Base-by-base conservation (phyloP, 257 asterid species). In the Craterostigma plantagineum region DNA sequence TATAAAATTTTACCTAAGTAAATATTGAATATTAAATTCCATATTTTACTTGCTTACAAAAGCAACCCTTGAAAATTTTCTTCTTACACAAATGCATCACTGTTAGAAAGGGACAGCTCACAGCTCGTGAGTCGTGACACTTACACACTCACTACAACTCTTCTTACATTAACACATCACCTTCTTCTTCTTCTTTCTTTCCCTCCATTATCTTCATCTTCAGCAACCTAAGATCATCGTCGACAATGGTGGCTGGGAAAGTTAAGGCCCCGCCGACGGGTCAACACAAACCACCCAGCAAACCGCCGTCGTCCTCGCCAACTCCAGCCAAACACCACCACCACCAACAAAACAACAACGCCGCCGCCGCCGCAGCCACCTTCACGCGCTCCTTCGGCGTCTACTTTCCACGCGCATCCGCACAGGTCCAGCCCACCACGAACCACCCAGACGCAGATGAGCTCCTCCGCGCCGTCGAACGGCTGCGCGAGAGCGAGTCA, bases 361-460 rank as follows among this genome's bases (percentile, higher is more conserved):
- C n/a, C 42, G 69, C 69, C 59, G 75, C 65, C 33, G 61, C 68
- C 50, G 65, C 73, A 40, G 66, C 70, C 17, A 67, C 44, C 0
- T 68, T 79, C 63, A 64, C 94, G 0, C 92, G 94, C 34, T 66
- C 93, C 9, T 79, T 79, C 43, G 81, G 87, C 13, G 81, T 38
- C n/a, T 73, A 86, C 48, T 86, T 81, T 53, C 97, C 93, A 14
- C 91, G 94, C 60, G 54, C 93, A 15, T 81, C 97, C 34, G 78
- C 93, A 0, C 94, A 86, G 15, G 97, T 86, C 38, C 97, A 78
- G 70, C 97, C 97, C 30, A 23, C 30, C 4, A 23, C 30, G 30
- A 23, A 23, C 6, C 30, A 23, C 30, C 30, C 30, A 23, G 93
- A 79, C 62, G 84, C 59, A 15, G 34, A 79, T 11, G 98, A 87